Evolutionary conservation across 2,329 filamentous ascomycete genomes (phyloP).

Genomic region (Aspergillus texensis): DNA sequence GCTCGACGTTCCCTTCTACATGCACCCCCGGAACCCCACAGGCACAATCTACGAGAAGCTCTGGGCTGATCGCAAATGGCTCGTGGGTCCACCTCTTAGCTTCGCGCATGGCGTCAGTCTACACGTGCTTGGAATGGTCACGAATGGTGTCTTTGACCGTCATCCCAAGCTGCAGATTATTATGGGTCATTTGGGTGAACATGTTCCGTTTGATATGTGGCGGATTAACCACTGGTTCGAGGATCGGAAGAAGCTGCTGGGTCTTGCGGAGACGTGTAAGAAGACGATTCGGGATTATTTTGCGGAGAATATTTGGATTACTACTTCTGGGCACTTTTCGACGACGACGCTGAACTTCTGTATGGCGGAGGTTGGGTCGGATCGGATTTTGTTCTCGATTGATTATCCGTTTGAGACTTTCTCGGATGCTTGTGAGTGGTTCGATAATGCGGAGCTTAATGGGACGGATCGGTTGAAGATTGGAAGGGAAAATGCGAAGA

Average conservation of each 20-base stretch:
- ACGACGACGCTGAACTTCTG: constrained; percentile 44
- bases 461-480: constrained; percentile 44
- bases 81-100: constrained; percentile 61
- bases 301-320: constrained; percentile 46
- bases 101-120: constrained; percentile 63
- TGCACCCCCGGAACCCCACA: constrained; percentile 63
- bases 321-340: constrained; percentile 45
- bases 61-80: constrained; percentile 61
- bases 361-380: constrained; percentile 42
- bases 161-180: constrained; percentile 52
- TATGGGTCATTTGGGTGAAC: constrained; percentile 53
- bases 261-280: constrained; percentile 43
- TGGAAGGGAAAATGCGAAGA: constrained; percentile 52
- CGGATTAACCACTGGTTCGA: constrained; percentile 49
- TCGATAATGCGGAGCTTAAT: constrained; percentile 45
- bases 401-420: constrained; percentile 47
- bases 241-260: constrained; percentile 41
- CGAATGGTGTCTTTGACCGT: constrained; percentile 54
- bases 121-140: constrained; percentile 57
- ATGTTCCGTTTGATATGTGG: constrained; percentile 56
- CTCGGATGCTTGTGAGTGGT: constrained; percentile 48
- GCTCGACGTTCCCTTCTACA: constrained; percentile 66
- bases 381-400: constrained; percentile 46
- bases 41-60: constrained; percentile 61
- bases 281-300: constrained; percentile 50